A percentile compares a stretch with the other conserved stretches of the same genome.
Evolutionary conservation across 1,284 basidiomycete genomes (phyloP).

Genomic region (Vanrija pseudolonga): DNA sequence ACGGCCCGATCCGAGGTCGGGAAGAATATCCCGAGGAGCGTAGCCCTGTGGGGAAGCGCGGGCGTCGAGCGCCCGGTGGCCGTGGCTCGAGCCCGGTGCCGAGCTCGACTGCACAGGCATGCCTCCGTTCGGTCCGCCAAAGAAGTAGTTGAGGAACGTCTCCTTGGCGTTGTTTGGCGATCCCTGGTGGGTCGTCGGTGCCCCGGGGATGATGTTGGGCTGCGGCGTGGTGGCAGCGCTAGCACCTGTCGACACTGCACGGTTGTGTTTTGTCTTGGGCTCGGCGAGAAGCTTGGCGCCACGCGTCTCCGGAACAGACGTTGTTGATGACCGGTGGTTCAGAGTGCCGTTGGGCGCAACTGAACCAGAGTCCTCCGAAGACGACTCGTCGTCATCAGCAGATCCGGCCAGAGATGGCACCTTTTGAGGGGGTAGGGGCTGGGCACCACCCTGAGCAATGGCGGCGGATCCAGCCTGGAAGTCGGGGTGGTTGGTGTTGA

Average conservation of each 20-base stretch:
- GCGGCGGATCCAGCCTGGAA: constrained; percentile 50
- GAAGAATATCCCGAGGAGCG: constrained; percentile 32
- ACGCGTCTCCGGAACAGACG: constrained; percentile 70
- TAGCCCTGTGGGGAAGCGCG: neutral
- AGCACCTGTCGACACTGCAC: constrained; percentile 10
- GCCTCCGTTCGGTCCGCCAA: constrained; percentile 60
- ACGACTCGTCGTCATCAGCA: constrained; percentile 35
- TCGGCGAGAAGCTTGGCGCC: constrained; percentile 22
- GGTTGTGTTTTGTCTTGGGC: constrained; percentile 19
- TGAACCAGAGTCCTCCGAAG: constrained; percentile 43
- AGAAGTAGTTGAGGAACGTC: constrained; percentile 93
- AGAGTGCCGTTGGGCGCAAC: constrained; percentile 54
- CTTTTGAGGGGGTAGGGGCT: constrained; percentile 17
- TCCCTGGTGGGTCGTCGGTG: constrained; percentile 25
- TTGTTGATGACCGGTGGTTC: constrained; percentile 64
- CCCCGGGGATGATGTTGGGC: constrained; percentile 6
- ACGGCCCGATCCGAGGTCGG: constrained; percentile 43
- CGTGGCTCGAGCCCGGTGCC: neutral
- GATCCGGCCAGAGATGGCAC: constrained; percentile 29
- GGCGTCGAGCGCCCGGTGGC: neutral
- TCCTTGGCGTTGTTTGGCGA: constrained; percentile 62
- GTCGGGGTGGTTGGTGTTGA: constrained; percentile 60
- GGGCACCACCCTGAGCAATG: constrained; percentile 45
- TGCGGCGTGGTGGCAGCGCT: neutral
- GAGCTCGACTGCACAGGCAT: constrained; percentile 1